These are phyloP conservation scores for Carallia pectinifolia DNA, from an alignment of 345 rosid genomes.

Conservation along the genomic window DNA sequence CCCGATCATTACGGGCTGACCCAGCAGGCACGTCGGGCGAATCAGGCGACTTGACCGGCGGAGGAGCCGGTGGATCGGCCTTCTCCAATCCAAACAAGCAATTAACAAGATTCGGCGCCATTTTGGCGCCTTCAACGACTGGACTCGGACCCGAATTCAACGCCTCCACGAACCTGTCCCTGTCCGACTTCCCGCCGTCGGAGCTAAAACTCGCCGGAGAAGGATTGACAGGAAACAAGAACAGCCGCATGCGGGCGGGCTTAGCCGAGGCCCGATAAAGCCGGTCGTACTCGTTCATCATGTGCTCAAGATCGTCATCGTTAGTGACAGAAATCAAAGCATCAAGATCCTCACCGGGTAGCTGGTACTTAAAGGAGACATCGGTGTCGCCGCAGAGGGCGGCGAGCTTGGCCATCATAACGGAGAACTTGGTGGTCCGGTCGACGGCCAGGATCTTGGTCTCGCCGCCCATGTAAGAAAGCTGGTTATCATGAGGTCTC, in stretches of 20 bases:
- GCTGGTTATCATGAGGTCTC: slow-evolving; percentile 89
- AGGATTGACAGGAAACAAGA: slow-evolving; percentile 54
- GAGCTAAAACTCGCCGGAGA: slow-evolving; percentile 45
- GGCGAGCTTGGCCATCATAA: slow-evolving; percentile 60
- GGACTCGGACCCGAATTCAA: slow-evolving; percentile 49
- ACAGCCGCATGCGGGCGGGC: slow-evolving; percentile 87
- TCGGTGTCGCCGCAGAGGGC: slow-evolving; percentile 47
- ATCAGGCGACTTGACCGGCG: slow-evolving; percentile 31
- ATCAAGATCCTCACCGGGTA: slow-evolving; percentile 92
- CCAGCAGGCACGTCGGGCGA: slow-evolving; percentile 27
- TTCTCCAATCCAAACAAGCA: slow-evolving; percentile 79
- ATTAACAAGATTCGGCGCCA: slow-evolving; percentile 49
- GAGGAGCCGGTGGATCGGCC: slow-evolving; percentile 24
- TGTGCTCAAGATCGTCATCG: slow-evolving; percentile 89
- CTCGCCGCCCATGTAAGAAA: slow-evolving; percentile 80
- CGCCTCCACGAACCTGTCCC: slow-evolving; percentile 75
- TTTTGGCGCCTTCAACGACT: slow-evolving; percentile 28
- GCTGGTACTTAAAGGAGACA: slow-evolving; percentile 84
- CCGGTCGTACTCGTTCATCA: slow-evolving; percentile 96
- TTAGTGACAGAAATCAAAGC: slow-evolving; percentile 91
- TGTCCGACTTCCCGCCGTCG: slow-evolving; percentile 60
- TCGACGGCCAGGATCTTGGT: slow-evolving; percentile 87
- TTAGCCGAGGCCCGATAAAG: slow-evolving; percentile 58
- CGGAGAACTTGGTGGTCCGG: slow-evolving; percentile 54
- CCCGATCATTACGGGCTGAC: slow-evolving; percentile 33